A percentile compares a stretch with the other conserved stretches of the same genome.
These are phyloP conservation scores for Colletotrichum higginsianum DNA, from an alignment of 2,329 filamentous ascomycete species.

Conservation along the genomic window DNA sequence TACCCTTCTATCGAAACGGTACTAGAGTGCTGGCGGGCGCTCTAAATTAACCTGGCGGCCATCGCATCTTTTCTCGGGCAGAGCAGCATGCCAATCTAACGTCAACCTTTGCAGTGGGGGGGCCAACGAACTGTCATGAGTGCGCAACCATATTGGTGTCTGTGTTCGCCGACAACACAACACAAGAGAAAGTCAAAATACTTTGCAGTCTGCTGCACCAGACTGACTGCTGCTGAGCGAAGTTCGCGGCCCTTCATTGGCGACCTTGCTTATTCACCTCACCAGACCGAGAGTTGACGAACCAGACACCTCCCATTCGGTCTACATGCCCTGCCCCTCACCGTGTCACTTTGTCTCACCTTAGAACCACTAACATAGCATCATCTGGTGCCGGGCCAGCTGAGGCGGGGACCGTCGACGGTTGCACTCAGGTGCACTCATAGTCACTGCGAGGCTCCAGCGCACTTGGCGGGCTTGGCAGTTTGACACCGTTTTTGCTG, in stretches of 20 bases:
- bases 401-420: not conserved
- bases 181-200: not conserved
- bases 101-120: conserved; percentile 12
- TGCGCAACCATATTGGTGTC: conserved; percentile 15
- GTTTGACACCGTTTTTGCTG: conserved; percentile 33
- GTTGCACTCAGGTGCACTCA: conserved; percentile 1
- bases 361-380: conserved; percentile 9
- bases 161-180: conserved; percentile 26
- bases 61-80: not conserved
- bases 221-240: not conserved
- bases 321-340: conserved; percentile 24
- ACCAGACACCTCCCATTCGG: conserved; percentile 12
- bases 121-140: not conserved
- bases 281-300: not conserved
- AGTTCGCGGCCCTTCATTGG: not conserved
- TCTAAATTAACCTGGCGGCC: not conserved
- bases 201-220: not conserved
- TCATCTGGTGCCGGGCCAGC: conserved; percentile 23
- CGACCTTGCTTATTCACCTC: not conserved
- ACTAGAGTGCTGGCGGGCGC: not conserved
- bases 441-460: conserved; percentile 31
- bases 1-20: conserved; percentile 15
- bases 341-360: conserved; percentile 34
- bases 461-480: conserved; percentile 38
- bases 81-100: not conserved